Conservation (phyloP, 2,329 filamentous ascomycete genomes). For the Hymenoscyphus infarciens region DNA sequence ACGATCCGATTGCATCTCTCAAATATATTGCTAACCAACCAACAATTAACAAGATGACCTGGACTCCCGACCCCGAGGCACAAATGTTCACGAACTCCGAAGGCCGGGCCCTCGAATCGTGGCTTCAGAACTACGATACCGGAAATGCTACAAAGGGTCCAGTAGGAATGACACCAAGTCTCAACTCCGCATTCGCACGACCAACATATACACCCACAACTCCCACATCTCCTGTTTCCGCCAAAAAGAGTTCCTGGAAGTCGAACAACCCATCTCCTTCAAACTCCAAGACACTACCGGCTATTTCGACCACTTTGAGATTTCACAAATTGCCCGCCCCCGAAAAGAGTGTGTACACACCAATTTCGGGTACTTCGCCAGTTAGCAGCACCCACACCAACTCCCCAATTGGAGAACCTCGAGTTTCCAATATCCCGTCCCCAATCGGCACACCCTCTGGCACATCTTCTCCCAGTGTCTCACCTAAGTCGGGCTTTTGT, state of each 20-base stretch:
- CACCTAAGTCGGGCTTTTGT: background rate
- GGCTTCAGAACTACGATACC: constrained; percentile 6
- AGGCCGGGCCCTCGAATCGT: constrained; percentile 1
- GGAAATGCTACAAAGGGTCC: background rate
- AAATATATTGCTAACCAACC: background rate
- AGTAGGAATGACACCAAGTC: background rate
- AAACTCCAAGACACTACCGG: background rate
- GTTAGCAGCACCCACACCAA: background rate
- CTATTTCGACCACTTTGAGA: background rate
- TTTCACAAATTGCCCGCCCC: background rate
- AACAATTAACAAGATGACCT: background rate
- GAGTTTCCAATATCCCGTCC: background rate
- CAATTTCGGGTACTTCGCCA: background rate
- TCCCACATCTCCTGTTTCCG: background rate
- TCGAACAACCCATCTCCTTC: background rate
- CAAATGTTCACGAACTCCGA: background rate
- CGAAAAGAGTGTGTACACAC: background rate
- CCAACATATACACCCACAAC: constrained; percentile 1
- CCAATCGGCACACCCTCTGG: background rate
- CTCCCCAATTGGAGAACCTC: background rate
- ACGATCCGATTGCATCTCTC: background rate
- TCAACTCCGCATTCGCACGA: constrained; percentile 3
- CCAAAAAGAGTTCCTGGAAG: background rate
- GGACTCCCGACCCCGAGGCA: background rate
- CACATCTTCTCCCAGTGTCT: background rate